Evolutionary conservation across 2,329 filamentous ascomycete genomes (phyloP).

Genomic region (Trichophyton rubrum): DNA sequence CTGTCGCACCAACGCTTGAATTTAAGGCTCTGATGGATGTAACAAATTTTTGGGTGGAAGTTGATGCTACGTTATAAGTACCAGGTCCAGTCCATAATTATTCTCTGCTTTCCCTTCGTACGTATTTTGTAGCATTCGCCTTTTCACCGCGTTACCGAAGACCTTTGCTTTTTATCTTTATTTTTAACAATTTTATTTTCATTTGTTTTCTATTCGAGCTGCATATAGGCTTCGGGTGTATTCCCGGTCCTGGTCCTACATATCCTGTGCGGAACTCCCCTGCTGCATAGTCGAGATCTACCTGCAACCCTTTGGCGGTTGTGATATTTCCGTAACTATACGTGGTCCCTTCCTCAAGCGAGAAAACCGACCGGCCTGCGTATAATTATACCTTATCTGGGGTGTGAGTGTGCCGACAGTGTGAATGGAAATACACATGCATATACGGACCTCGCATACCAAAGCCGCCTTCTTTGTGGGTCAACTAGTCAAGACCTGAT

Average conservation of each 20-base stretch:
- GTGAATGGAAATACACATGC: not conserved
- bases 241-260: not conserved
- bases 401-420: no score
- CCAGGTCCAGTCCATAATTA: not conserved
- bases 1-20: not conserved
- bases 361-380: not conserved
- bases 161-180: not conserved
- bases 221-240: not conserved
- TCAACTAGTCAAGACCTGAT: not conserved
- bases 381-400: not conserved
- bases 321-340: not conserved
- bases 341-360: not conserved
- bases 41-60: slow-evolving; percentile 1
- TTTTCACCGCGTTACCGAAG: not conserved
- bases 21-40: not conserved
- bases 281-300: not conserved
- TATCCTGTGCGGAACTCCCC: not conserved
- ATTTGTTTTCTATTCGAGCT: not conserved
- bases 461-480: slow-evolving; percentile 3
- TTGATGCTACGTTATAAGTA: slow-evolving; percentile 1
- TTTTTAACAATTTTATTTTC: not conserved
- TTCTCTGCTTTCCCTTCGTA: not conserved
- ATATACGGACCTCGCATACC: not conserved
- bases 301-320: not conserved
- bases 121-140: not conserved